Base-by-base conservation (phyloP, 2,329 filamentous ascomycete species). In the Penicillium concentricum region DNA sequence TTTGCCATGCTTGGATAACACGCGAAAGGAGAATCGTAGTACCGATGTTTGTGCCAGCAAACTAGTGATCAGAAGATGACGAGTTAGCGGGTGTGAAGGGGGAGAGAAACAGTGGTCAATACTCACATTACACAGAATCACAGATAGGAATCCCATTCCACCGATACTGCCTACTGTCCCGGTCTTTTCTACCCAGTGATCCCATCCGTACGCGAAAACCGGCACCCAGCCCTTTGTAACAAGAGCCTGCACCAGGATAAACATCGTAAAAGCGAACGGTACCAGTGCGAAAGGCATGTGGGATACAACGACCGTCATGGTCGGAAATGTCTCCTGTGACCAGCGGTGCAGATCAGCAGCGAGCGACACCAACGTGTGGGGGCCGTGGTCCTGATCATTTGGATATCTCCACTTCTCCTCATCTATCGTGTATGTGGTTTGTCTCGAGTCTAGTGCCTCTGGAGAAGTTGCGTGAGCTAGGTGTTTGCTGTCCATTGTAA, bases 31-130 rank as follows among this genome's bases (percentile, higher is more conserved):
- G 82, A 66, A 91, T 91, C 0, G 88, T 87, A 0, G 88, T 89
- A 34, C 88, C 88, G 51, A 91, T 91, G 61, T 91, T 91, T 2
- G 88, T 91, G 18, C 88, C 88, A 0, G 88, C 86, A 63, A 90
- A 91, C 87, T 90, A 59, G 16, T 24, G 26, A 34, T 32, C 5
- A 8, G 8, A 43, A 39, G 22, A 10, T 34, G 42, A 20, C 13
- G 55, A 34, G 46, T 70, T 55, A 68, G 52, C 3, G 1, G 28
- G 5, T 28, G 4, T 4, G 3, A 8, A 6, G 56, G 44, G 54
- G 28, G 46, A n/a, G 7, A 7, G 12, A 8, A n/a, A n/a, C n/a
- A n/a, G n/a, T n/a, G n/a, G n/a, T 28, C 8, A 41, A 49, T 47
- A 80, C 87, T 79, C 69, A 90, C 87, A 59, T 91, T 91, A 74